Evolutionary conservation across 2,329 filamentous ascomycete genomes (phyloP).

Genomic region (Fonsecaea erecta): DNA sequence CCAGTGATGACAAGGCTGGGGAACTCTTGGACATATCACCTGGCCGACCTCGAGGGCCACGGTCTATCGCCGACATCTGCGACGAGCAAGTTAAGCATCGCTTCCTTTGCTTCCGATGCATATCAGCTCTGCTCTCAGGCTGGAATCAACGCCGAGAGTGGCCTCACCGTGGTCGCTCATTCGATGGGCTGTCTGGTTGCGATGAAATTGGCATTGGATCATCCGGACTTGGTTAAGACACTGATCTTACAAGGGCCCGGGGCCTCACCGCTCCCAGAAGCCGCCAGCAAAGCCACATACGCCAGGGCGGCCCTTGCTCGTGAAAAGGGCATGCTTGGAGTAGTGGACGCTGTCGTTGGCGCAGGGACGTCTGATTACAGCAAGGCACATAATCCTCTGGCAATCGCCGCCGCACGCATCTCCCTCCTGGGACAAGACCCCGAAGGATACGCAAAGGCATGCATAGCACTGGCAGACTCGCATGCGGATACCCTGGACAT

Average conservation of each 20-base stretch:
- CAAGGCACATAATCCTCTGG: constrained; percentile 47
- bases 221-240: constrained; percentile 50
- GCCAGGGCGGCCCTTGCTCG: constrained; percentile 50
- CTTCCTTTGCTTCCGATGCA: constrained; percentile 52
- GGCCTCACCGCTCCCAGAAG: constrained; percentile 51
- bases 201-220: constrained; percentile 46
- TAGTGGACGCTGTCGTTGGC: constrained; percentile 48
- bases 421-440: constrained; percentile 56
- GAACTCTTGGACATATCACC: constrained; percentile 45
- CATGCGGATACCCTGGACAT: constrained; percentile 42
- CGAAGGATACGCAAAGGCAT: constrained; percentile 62
- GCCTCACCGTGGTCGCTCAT: constrained; percentile 56
- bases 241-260: constrained; percentile 57
- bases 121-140: constrained; percentile 45
- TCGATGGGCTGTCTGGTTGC: constrained; percentile 59
- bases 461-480: constrained; percentile 53
- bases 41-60: constrained; percentile 63
- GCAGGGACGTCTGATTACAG: constrained; percentile 47
- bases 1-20: constrained; percentile 50
- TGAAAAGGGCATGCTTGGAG: constrained; percentile 50
- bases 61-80: constrained; percentile 59
- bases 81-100: constrained; percentile 49
- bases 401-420: constrained; percentile 49
- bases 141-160: constrained; percentile 36
- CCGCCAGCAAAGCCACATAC: constrained; percentile 40